Percentiles rank a stretch among this genome's conserved stretches.
phyloP scores from a whole-genome alignment of 768 basidiomycete species.

The Agrocybe chaxingu region DNA sequence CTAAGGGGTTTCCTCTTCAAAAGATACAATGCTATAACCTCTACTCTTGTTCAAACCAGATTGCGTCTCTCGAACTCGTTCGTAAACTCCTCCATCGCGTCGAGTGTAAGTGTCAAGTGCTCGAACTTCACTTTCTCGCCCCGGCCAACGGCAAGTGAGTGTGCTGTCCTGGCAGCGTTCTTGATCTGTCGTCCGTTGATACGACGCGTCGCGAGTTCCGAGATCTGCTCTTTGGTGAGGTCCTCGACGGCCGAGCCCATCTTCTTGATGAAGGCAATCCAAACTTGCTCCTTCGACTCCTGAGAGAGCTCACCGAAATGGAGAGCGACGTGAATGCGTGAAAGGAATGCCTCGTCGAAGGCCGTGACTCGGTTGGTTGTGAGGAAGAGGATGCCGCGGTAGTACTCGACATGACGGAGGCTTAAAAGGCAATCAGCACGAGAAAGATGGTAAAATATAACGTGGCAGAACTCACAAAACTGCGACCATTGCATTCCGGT shows the following conservation, averaged over 20 bases:
- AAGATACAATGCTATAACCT: too few species aligned
- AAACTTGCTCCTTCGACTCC: constrained; percentile 50
- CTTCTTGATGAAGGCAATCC: constrained; percentile 49
- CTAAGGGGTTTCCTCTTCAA: too few species aligned
- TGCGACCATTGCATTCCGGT: constrained; percentile 67
- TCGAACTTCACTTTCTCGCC: constrained; percentile 42
- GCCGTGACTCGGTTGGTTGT: constrained; percentile 52
- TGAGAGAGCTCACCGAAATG: constrained; percentile 54
- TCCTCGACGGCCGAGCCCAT: constrained; percentile 30
- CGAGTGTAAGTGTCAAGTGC: constrained; percentile 56
- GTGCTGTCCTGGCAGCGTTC: constrained; percentile 66
- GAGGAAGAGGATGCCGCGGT: constrained; percentile 50
- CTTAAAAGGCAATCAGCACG: constrained; percentile 24
- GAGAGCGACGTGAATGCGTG: constrained; percentile 59
- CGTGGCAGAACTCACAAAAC: constrained; percentile 41
- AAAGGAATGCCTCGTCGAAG: constrained; percentile 65
- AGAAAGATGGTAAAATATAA: constrained; percentile 7
- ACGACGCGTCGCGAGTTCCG: constrained; percentile 42
- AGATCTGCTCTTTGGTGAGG: constrained; percentile 40
- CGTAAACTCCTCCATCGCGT: constrained; percentile 61
- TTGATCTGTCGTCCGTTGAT: constrained; percentile 70
- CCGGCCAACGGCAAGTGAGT: constrained; percentile 50
- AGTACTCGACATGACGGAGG: constrained; percentile 51
- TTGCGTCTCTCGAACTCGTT: constrained; percentile 35
- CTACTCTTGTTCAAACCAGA: neutral